Evolutionary conservation across 352 stramenopile genomes (phyloP).

Genomic region (Globisporangium splendens): DNA sequence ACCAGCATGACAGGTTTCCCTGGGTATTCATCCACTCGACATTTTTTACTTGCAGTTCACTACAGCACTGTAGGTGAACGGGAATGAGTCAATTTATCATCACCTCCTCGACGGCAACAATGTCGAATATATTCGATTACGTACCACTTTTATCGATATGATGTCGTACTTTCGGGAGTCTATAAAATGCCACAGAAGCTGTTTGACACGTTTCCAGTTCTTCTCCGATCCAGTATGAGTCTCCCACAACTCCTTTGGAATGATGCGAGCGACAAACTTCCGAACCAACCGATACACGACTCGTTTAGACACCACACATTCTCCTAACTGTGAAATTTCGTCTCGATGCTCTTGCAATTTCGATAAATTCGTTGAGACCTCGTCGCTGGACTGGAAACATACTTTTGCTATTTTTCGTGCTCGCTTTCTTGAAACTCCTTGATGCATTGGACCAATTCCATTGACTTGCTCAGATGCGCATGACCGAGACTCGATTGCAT

Average conservation of each 20-base stretch:
- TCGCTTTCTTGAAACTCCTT: background rate
- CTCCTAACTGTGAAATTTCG: slow-evolving; percentile 39
- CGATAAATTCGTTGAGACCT: slow-evolving; percentile 10
- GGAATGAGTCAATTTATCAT: background rate
- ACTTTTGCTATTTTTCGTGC: background rate
- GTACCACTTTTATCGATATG: slow-evolving; percentile 52
- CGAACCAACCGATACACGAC: slow-evolving; percentile 45
- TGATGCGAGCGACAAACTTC: slow-evolving; percentile 40
- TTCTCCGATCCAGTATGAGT: slow-evolving; percentile 13
- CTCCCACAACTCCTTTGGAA: slow-evolving; percentile 66
- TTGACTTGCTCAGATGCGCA: slow-evolving; percentile 17
- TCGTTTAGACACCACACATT: slow-evolving; percentile 40
- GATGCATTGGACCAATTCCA: too few relatives aligned
- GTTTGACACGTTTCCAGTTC: slow-evolving; percentile 60
- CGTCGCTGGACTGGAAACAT: background rate
- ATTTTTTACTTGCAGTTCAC: slow-evolving; percentile 36
- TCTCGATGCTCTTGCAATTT: slow-evolving; percentile 51
- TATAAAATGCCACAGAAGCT: slow-evolving; percentile 40
- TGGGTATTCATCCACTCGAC: slow-evolving; percentile 36
- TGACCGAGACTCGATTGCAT: slow-evolving; percentile 48
- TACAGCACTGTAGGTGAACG: slow-evolving; percentile 18
- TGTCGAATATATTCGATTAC: background rate
- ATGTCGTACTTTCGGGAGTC: slow-evolving; percentile 55
- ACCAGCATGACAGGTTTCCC: slow-evolving; percentile 27
- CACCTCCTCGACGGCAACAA: background rate